A percentile compares a stretch with the other conserved stretches of the same genome.
These are phyloP conservation scores for Encephalitozoon hellem DNA, from an alignment of 371 early-diverging fungal genomes.

Conservation along the genomic window DNA sequence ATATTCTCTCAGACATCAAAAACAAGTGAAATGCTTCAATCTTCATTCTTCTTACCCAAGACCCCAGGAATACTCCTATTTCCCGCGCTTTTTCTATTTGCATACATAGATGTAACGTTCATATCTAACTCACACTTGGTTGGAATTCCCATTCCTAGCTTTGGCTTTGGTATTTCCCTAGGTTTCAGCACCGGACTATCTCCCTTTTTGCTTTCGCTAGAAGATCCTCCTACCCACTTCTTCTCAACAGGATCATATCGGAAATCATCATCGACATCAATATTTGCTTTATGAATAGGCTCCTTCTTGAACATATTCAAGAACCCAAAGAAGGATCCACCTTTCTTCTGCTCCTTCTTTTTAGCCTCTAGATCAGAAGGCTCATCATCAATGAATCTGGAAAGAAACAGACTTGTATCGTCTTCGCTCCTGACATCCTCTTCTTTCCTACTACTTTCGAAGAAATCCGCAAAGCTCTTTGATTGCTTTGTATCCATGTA, in stretches of 20 bases:
- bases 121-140: not conserved
- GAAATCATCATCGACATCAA: conserved; percentile 17
- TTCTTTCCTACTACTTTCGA: not conserved
- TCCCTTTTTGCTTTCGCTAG: not conserved
- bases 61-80: not conserved
- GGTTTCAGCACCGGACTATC: not conserved
- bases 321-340: conserved; percentile 20
- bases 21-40: not conserved
- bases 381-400: conserved; percentile 5
- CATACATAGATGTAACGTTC: not conserved
- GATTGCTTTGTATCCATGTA: conserved; percentile 1
- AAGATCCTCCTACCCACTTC: conserved; percentile 17
- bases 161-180: not conserved
- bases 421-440: not conserved
- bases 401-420: conserved; percentile 15
- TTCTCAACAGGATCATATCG: conserved; percentile 27
- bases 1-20: not conserved
- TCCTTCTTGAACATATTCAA: conserved; percentile 25
- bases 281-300: conserved; percentile 6
- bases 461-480: conserved; percentile 39
- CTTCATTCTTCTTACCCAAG: not conserved
- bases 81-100: not conserved
- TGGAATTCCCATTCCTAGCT: not conserved
- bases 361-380: not conserved
- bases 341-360: not conserved